Evolutionary conservation across 495 filamentous ascomycete species (phyloP).

Genomic region (Mycothermus thermophilus): DNA sequence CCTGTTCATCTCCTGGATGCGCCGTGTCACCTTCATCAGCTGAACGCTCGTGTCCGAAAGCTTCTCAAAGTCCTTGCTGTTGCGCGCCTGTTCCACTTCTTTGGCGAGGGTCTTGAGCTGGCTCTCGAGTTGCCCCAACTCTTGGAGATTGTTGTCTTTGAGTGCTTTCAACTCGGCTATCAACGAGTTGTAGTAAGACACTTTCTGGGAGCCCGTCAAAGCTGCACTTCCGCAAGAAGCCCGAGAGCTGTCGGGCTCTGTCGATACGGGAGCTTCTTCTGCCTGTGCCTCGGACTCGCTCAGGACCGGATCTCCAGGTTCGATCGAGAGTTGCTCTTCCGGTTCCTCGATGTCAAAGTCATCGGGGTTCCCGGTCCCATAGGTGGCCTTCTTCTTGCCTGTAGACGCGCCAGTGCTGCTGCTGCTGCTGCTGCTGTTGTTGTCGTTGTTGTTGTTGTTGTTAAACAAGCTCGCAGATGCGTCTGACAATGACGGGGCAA

Average conservation of each 20-base stretch:
- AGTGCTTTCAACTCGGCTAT: too few species aligned
- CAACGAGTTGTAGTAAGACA: too few species aligned
- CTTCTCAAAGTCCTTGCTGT: neutral
- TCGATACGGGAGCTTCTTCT: too few species aligned
- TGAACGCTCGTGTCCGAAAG: slow-evolving; percentile 11
- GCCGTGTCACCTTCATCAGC: slow-evolving; percentile 4
- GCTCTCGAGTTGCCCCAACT: slow-evolving; percentile 11
- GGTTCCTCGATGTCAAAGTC: slow-evolving; percentile 36
- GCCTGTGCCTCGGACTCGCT: too few species aligned
- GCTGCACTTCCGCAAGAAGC: too few species aligned
- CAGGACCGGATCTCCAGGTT: slow-evolving; percentile 13
- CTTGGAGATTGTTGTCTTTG: slow-evolving; percentile 12
- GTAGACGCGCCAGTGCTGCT: slow-evolving; percentile 4
- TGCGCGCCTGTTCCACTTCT: slow-evolving; percentile 10
- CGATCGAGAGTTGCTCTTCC: slow-evolving; percentile 21
- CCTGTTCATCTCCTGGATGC: slow-evolving; percentile 10
- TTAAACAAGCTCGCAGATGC: neutral
- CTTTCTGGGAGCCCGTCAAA: neutral
- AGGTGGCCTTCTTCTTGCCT: slow-evolving; percentile 10
- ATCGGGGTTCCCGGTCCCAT: slow-evolving; percentile 27
- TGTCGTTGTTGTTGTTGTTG: neutral
- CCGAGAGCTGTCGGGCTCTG: too few species aligned
- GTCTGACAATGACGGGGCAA: too few species aligned
- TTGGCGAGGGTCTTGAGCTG: slow-evolving; percentile 7
- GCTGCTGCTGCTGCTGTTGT: slow-evolving; percentile 7